Base-by-base conservation (phyloP, 2,329 filamentous ascomycete species). In the Setomelanomma holmii region DNA sequence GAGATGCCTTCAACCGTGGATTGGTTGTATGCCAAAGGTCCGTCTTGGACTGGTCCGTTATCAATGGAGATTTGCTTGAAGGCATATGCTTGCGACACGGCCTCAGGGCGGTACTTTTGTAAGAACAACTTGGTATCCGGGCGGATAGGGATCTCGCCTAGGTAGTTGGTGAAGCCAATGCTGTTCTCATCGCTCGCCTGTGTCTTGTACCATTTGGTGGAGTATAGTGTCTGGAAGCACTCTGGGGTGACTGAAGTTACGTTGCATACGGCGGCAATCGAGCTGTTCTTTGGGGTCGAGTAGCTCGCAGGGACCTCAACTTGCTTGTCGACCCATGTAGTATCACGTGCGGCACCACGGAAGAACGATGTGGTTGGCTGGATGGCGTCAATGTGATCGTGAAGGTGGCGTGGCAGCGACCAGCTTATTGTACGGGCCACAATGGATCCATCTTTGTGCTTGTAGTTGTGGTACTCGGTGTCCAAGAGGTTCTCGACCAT, bases 321-420 rank as follows among this genome's bases (percentile, higher is more conserved):
- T 7, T 54, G 45, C 20, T 61, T 58, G 19, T 65, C 51, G 27
- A 69, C 33, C 20, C 64, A 71, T 6, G 70, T 71, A 4, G 66
- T 61, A 5, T 51, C 58, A 8, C 67, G 36, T 5, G 63, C 53
- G 14, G 53, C 60, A 20, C 54, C 64, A 21, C 64, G 69, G 61
- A 74, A 82, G 74, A 86, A 86, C 0, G 83, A 83, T 42, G 80
- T 86, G 1, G 84, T 86, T 1, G 84, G 84, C 65, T 86, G 84
- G 21, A 86, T 81, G 11, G 82, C 79, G 61, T 86, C 82, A 55
- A 86, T 81, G 62, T 84, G 83, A 42, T 78, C 75, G 62, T 86
- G 83, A 4, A 86, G 75, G 61, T 86, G 80, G 27, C 62, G 64
- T 14, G 84, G 84, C 4, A 87, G 78, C 38, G 83, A 86, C 84